Evolutionary conservation across 768 basidiomycete species (phyloP).

Genomic region (Leccinellum albellum): DNA sequence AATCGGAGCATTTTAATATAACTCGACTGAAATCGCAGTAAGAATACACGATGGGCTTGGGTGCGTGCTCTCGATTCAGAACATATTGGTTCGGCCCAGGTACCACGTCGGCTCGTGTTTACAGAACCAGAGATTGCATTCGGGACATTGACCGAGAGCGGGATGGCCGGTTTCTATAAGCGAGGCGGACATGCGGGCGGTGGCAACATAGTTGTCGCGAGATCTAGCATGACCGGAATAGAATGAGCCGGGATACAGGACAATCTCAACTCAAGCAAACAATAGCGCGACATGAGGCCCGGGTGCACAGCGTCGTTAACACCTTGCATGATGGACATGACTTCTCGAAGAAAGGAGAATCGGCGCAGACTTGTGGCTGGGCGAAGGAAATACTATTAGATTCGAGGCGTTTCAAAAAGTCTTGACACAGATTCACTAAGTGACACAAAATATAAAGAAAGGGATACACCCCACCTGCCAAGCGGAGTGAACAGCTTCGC

Average conservation of each 20-base stretch:
- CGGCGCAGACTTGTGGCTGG: not conserved
- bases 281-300: slow-evolving; percentile 5
- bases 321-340: slow-evolving; percentile 13
- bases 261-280: slow-evolving; percentile 19
- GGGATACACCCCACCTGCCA: not conserved
- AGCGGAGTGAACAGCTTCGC: not conserved
- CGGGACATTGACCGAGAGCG: slow-evolving; percentile 19
- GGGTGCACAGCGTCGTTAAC: slow-evolving; percentile 8
- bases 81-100: slow-evolving; percentile 20
- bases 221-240: slow-evolving; percentile 20
- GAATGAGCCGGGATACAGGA: slow-evolving; percentile 10
- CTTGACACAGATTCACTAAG: not conserved
- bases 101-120: slow-evolving; percentile 20
- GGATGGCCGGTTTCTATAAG: not conserved
- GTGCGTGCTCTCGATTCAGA: slow-evolving; percentile 15
- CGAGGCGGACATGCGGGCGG: slow-evolving; percentile 12
- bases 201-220: slow-evolving; percentile 5
- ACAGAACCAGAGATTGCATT: slow-evolving; percentile 23
- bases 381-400: slow-evolving; percentile 1
- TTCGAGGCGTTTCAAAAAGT: slow-evolving; percentile 17
- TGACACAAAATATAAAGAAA: not conserved
- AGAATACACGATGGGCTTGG: slow-evolving; percentile 11
- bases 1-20: slow-evolving; percentile 11
- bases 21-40: slow-evolving; percentile 3
- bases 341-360: not conserved